These are phyloP conservation scores for Trichosporon coremiiforme DNA, from an alignment of 1,284 basidiomycete species.

Conservation along the genomic window DNA sequence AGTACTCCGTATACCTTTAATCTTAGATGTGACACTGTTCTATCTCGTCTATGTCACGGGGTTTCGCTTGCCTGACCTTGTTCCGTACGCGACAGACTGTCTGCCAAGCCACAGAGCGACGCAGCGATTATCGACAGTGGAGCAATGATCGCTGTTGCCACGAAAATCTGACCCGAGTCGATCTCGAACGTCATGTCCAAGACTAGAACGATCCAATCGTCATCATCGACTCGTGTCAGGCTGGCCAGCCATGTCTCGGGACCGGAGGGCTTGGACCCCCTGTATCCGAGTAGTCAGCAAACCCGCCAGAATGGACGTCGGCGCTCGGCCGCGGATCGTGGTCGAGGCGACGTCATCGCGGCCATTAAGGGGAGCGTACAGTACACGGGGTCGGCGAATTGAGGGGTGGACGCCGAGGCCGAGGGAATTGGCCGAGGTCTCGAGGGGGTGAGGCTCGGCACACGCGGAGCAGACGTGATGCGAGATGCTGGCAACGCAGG, in stretches of 20 bases:
- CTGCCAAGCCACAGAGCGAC: no score
- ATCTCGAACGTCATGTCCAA: background rate
- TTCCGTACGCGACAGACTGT: no score
- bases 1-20: background rate
- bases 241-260: background rate
- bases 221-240: no score
- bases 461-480: background rate
- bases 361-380: no score
- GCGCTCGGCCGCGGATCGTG: background rate
- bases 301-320: no score
- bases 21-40: background rate
- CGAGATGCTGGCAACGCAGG: no score
- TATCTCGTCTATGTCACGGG: background rate
- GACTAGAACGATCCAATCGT: no score
- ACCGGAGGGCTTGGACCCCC: no score
- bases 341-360: background rate
- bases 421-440: no score
- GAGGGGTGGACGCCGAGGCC: no score
- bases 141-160: background rate
- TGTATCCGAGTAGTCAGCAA: background rate
- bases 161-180: background rate
- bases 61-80: no score
- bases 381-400: background rate
- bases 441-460: background rate
- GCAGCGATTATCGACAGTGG: no score